phyloP scores from a whole-genome alignment of 257 asterid genomes.

The Hygrophila difformis region DNA sequence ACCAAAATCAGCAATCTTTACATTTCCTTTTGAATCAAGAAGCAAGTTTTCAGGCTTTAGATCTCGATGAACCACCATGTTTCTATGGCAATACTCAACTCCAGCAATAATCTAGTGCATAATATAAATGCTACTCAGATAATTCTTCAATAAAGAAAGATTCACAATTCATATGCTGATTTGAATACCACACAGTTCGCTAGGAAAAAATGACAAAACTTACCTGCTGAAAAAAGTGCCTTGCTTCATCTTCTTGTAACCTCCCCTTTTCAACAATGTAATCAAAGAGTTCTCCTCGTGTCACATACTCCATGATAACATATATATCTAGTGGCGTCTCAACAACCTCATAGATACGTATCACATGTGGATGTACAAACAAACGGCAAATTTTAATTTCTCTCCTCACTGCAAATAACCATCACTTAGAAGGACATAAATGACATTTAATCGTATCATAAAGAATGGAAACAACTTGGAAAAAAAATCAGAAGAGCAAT shows the following conservation, averaged over 20 bases:
- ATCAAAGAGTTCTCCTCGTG: constrained; percentile 92
- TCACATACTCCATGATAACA: constrained; percentile 89
- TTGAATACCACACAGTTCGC: too few relatives aligned
- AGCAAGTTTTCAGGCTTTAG: constrained; percentile 98
- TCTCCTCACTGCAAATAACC: constrained; percentile 65
- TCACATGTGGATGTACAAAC: constrained; percentile 96
- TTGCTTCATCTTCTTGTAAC: constrained; percentile 81
- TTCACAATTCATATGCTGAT: background rate
- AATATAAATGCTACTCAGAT: constrained; percentile 10
- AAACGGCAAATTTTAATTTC: constrained; percentile 86
- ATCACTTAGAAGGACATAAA: constrained; percentile 9
- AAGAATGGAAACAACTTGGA: constrained; percentile 7
- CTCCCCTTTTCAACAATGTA: constrained; percentile 94
- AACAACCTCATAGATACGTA: constrained; percentile 91
- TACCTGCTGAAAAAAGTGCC: constrained; percentile 92
- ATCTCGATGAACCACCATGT: constrained; percentile 97
- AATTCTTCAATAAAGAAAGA: background rate
- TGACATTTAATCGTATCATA: background rate
- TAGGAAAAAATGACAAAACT: constrained; percentile 10
- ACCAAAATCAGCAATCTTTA: constrained; percentile 90
- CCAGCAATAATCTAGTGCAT: constrained; percentile 63
- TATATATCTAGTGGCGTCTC: constrained; percentile 82
- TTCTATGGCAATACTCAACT: constrained; percentile 84
- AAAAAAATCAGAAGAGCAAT: background rate
- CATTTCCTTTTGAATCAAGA: constrained; percentile 71